Evolutionary conservation across 2,329 filamentous ascomycete genomes (phyloP), one percentile per base, ranked within the genome.

Genomic region (Ophiostoma angusticollis): DNA sequence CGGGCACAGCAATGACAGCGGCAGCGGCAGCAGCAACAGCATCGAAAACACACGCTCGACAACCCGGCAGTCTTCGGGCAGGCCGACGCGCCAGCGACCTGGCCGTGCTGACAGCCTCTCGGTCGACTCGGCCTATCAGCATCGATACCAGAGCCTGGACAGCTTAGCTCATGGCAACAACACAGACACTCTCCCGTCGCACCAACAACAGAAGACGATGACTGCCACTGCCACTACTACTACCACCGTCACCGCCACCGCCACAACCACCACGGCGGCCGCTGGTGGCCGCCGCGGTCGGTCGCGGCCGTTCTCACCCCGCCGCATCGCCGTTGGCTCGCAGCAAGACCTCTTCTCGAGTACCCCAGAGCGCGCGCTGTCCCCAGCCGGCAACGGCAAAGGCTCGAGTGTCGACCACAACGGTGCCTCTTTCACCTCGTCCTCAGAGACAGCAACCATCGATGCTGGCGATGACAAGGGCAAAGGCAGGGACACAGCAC

Each of bases 241-340:
- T 22, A 52, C 34, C 49, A 54, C 18, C 31, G 71, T 68, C 52
- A 63, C 73, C 33, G 68, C 72, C 47, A 70, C 68, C 9, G 69
- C 73, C 33, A 62, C 70, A 46, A 72, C 70, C 53, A 61, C 65
- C 35, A 62, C 18, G 18, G 19, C 25, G 11, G 13, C 14, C 11
- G 5, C 19, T 3, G 21, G 11, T 30, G 19, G 68, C 12, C 59
- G 73, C 13, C 68, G 50, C 4, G 46, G 46, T 2, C 42, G 66
- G 13, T 65, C 69, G 14, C 54, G 74, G 23, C 74, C 74, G 0
- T 79, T 79, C 48, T 75, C 71, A 13, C 75, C 75, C 3, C 70
- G 72, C 49, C 73, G 56, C 7, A 42, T 58, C 23, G 43, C 47
- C 9, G 47, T 59, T 9, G 55, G 55, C 41, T 52, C 55, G 9